phyloP scores from a whole-genome alignment of 1,284 basidiomycete species.

The Porogramme epimiltina region DNA sequence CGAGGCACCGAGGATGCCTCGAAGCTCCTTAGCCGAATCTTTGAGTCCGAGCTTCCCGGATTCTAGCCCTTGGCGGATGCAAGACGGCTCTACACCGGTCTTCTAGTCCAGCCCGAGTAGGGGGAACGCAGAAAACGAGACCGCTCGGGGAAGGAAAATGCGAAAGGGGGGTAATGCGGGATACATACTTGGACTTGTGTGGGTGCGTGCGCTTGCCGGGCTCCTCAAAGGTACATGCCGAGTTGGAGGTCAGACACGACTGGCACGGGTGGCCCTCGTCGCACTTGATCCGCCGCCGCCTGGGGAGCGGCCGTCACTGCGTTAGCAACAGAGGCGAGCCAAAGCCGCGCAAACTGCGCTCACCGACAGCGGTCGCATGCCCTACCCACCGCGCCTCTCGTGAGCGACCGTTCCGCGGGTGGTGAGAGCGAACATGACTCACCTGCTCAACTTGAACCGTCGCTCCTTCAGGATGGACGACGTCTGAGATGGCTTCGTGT shows the following conservation, averaged over 20 bases:
- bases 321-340: no score
- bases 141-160: neutral
- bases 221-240: conserved; percentile 82
- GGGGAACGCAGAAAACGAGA: neutral
- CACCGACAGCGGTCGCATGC: conserved; percentile 87
- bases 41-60: neutral
- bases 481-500: conserved; percentile 25
- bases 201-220: conserved; percentile 81
- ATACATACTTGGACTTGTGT: conserved; percentile 77
- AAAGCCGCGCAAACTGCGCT: conserved; percentile 31
- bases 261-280: conserved; percentile 86
- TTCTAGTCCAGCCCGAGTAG: neutral
- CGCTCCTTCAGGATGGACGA: conserved; percentile 65
- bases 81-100: no score
- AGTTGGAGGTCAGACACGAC: conserved; percentile 76
- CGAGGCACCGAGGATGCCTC: no score
- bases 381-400: conserved; percentile 37
- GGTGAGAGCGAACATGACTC: conserved; percentile 24
- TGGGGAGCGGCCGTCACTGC: conserved; percentile 30
- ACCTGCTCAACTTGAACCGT: conserved; percentile 84
- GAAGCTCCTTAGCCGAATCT: no score
- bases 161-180: neutral
- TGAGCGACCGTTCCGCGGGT: neutral
- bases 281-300: conserved; percentile 78
- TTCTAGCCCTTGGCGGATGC: no score